Evolutionary conservation across 495 filamentous ascomycete genomes (phyloP).

Genomic region (Xylaria acuta): DNA sequence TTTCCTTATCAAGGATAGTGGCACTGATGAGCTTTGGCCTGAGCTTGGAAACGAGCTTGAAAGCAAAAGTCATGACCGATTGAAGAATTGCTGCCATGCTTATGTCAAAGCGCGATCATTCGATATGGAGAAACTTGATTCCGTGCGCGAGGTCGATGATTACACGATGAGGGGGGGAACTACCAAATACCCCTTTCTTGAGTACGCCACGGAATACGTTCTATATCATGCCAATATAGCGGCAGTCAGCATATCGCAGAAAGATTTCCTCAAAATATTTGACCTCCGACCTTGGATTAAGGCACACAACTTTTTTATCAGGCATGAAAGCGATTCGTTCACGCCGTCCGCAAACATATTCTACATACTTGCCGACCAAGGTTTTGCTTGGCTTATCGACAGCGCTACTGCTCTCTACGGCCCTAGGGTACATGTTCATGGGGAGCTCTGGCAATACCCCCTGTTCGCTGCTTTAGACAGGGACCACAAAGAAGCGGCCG

Average conservation of each 20-base stretch:
- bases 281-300: neutral
- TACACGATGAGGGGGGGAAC: neutral
- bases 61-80: slow-evolving; percentile 42
- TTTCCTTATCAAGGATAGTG: slow-evolving; percentile 50
- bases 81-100: slow-evolving; percentile 45
- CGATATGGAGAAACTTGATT: slow-evolving; percentile 16
- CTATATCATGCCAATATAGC: slow-evolving; percentile 33
- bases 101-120: slow-evolving; percentile 24
- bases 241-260: neutral
- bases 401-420: neutral
- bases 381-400: neutral
- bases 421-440: neutral
- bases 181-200: slow-evolving; percentile 27
- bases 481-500: neutral
- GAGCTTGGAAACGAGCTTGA: slow-evolving; percentile 35
- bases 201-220: slow-evolving; percentile 25
- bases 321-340: neutral
- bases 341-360: neutral
- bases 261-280: slow-evolving; percentile 6
- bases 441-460: neutral
- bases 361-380: neutral
- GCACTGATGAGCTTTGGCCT: slow-evolving; percentile 45
- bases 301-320: neutral
- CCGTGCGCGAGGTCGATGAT: neutral
- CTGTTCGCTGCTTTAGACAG: neutral